phyloP scores from a whole-genome alignment of 192 early-diverging fungal species.

The Radiomyces spectabilis region DNA sequence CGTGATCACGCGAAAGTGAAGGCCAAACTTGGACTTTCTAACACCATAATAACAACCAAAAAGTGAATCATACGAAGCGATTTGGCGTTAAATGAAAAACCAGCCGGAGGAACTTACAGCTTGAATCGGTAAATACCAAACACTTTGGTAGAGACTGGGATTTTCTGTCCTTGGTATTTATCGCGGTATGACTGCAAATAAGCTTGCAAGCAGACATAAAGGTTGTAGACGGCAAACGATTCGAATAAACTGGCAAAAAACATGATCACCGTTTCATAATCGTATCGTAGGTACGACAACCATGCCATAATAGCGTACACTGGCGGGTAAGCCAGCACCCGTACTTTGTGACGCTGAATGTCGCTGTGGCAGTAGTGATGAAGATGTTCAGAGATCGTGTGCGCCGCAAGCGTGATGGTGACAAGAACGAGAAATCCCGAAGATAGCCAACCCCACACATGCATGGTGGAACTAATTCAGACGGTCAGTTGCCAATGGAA shows the following conservation, averaged over 20 bases:
- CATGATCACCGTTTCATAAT: conserved; percentile 20
- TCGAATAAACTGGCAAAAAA: conserved; percentile 29
- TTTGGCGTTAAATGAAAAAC: too few species aligned
- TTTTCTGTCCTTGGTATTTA: conserved; percentile 13
- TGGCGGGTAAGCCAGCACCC: conserved; percentile 24
- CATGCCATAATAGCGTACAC: conserved; percentile 24
- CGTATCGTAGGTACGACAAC: conserved; percentile 14
- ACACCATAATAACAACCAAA: too few species aligned
- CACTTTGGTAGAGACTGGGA: conserved; percentile 12
- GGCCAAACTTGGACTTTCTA: conserved; percentile 31
- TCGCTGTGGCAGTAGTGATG: conserved; percentile 15
- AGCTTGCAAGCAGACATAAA: conserved; percentile 21
- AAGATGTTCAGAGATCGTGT: conserved; percentile 16
- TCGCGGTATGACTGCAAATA: conserved; percentile 20
- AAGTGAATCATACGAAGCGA: too few species aligned
- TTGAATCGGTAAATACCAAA: conserved; percentile 14
- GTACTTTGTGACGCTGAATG: conserved; percentile 28
- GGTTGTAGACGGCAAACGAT: conserved; percentile 29
- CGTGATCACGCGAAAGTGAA: conserved; percentile 28
- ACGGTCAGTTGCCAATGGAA: not conserved
- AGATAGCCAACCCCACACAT: conserved; percentile 26
- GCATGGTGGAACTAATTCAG: conserved; percentile 12
- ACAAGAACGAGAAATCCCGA: conserved; percentile 21
- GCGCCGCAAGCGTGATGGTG: conserved; percentile 9
- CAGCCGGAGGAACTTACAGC: conserved; percentile 14